Conservation (phyloP, 1,284 basidiomycete genomes). For the Inonotus hispidus region DNA sequence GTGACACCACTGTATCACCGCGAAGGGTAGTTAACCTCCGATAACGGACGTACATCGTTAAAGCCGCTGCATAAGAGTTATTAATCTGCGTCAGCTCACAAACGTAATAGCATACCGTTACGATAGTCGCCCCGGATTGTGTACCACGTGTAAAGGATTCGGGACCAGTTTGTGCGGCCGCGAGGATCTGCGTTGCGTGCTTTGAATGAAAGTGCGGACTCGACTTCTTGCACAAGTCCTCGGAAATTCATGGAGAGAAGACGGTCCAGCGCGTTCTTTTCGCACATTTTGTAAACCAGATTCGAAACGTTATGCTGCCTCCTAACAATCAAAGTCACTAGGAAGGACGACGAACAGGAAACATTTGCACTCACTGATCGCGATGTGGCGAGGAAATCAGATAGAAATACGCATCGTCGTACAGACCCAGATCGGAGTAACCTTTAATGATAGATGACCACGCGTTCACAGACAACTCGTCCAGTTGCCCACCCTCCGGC, state of each 20-base stretch:
- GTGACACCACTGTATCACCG: slow-evolving; percentile 44
- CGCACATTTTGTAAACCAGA: slow-evolving; percentile 90
- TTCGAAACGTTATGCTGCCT: slow-evolving; percentile 76
- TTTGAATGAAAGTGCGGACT: slow-evolving; percentile 88
- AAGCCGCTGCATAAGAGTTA: slow-evolving; percentile 54
- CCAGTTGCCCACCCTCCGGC: slow-evolving; percentile 46
- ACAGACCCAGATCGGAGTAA: slow-evolving; percentile 64
- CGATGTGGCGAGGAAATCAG: slow-evolving; percentile 71
- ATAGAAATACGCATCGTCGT: slow-evolving; percentile 81
- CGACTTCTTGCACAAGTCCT: slow-evolving; percentile 83
- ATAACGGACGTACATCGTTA: slow-evolving; percentile 93
- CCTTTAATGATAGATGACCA: slow-evolving; percentile 81
- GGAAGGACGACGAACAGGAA: slow-evolving; percentile 9
- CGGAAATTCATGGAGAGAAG: slow-evolving; percentile 85
- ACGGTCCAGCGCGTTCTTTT: slow-evolving; percentile 74
- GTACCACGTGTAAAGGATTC: slow-evolving; percentile 95
- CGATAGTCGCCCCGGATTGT: slow-evolving; percentile 82
- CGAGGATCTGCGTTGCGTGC: slow-evolving; percentile 92
- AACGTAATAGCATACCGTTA: slow-evolving; percentile 56
- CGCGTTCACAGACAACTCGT: slow-evolving; percentile 37
- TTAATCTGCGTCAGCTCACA: neutral
- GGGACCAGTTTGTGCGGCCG: slow-evolving; percentile 81
- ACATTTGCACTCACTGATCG: slow-evolving; percentile 56
- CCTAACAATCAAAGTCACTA: slow-evolving; percentile 36
- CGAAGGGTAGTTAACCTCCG: slow-evolving; percentile 66